A percentile compares a stretch with the other conserved stretches of the same genome.
Evolutionary conservation across 345 rosid genomes (phyloP).

Genomic region (Salix caprea): DNA sequence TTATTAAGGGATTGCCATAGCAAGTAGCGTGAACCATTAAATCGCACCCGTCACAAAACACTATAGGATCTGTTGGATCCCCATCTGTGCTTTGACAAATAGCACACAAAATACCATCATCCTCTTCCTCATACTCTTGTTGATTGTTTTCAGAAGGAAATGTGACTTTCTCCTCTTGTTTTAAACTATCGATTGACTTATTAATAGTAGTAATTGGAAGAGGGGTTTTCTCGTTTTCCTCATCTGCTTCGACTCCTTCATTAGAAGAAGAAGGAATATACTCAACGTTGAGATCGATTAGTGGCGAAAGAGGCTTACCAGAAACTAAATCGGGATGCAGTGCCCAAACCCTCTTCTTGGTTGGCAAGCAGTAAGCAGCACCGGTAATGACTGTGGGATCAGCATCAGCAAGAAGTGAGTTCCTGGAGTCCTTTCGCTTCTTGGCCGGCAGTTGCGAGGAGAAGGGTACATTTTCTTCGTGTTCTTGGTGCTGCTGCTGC

Average conservation of each 20-base stretch:
- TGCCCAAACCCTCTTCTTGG: constrained; percentile 90
- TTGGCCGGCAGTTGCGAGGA: constrained; percentile 58
- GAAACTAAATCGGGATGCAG: constrained; percentile 48
- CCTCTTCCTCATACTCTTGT: constrained; percentile 30
- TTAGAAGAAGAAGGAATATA: constrained; percentile 34
- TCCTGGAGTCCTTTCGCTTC: constrained; percentile 69
- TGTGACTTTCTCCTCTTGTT: not conserved
- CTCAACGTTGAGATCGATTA: constrained; percentile 67
- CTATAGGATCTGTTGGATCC: constrained; percentile 83
- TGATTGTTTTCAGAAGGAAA: not conserved
- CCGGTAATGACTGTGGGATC: not conserved
- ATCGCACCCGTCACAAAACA: constrained; percentile 93
- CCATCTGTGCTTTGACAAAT: constrained; percentile 92
- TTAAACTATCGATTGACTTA: not conserved
- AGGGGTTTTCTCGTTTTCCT: constrained; percentile 8
- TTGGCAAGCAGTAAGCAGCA: constrained; percentile 45
- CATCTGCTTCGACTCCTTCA: constrained; percentile 3
- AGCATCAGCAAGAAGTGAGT: constrained; percentile 4
- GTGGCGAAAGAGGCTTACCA: constrained; percentile 40
- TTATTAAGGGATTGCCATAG: constrained; percentile 70
- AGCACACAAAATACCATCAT: constrained; percentile 81
- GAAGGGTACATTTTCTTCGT: constrained; percentile 29
- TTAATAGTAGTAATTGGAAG: not conserved
- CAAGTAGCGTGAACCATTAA: constrained; percentile 89
- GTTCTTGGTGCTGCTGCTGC: not conserved